Evolutionary conservation across 306 rosid genomes (phyloP).

Genomic region (Rosa chinensis): DNA sequence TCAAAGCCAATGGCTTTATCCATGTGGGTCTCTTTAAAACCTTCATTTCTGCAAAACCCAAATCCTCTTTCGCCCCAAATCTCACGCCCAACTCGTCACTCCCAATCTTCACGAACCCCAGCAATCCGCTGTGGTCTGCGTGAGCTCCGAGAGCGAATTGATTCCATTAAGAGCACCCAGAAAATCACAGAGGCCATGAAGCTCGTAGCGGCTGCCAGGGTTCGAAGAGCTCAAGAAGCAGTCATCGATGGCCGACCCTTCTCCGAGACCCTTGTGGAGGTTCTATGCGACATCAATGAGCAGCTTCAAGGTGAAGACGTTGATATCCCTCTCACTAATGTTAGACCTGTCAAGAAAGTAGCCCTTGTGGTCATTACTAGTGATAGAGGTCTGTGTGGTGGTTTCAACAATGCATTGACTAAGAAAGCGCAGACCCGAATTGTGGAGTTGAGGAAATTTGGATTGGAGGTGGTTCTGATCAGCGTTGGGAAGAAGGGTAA

Average conservation of each 20-base stretch:
- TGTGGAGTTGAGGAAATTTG: constrained; percentile 42
- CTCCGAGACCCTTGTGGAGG: constrained; percentile 49
- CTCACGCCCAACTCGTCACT: neutral
- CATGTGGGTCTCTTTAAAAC: constrained; percentile 29
- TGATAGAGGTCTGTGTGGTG: constrained; percentile 74
- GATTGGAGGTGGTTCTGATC: constrained; percentile 48
- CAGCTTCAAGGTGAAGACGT: constrained; percentile 52
- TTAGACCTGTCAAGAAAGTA: constrained; percentile 49
- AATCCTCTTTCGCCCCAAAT: constrained; percentile 14
- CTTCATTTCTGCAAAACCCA: constrained; percentile 29
- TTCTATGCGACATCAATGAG: constrained; percentile 49
- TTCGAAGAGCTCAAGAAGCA: constrained; percentile 81
- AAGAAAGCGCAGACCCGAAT: constrained; percentile 50
- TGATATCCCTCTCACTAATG: constrained; percentile 45
- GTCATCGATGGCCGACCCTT: constrained; percentile 74
- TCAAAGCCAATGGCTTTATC: constrained; percentile 25
- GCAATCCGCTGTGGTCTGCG: constrained; percentile 47
- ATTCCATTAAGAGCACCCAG: constrained; percentile 47
- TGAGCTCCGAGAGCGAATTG: constrained; percentile 57
- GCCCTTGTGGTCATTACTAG: constrained; percentile 64
- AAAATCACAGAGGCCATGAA: constrained; percentile 83
- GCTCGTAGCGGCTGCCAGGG: constrained; percentile 71
- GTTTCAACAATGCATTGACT: constrained; percentile 54
- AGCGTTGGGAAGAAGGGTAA: constrained; percentile 79
- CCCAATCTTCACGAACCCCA: constrained; percentile 6